Conservation (phyloP, 768 basidiomycete species). For the Terana coerulea region DNA sequence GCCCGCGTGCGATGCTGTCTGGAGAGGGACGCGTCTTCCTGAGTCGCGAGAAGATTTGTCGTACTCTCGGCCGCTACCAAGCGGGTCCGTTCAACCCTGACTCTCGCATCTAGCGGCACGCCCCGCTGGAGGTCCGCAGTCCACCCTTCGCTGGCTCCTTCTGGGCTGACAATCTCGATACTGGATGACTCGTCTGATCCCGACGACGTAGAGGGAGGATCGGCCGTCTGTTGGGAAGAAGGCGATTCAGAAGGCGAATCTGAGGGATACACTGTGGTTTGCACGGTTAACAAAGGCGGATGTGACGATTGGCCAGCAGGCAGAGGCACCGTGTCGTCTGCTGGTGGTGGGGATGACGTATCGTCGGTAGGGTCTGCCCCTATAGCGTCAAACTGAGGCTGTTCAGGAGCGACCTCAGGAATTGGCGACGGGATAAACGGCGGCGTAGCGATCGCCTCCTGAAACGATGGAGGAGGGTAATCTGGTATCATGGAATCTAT, state of each 20-base stretch:
- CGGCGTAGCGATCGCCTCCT: conserved; percentile 48
- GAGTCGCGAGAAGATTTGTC: background rate
- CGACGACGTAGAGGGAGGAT: conserved; percentile 21
- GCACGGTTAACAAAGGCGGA: background rate
- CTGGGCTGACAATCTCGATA: conserved; percentile 51
- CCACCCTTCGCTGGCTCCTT: conserved; percentile 33
- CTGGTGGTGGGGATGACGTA: conserved; percentile 1
- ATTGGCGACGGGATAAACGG: conserved; percentile 10
- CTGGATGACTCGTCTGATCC: conserved; percentile 45
- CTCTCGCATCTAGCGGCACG: conserved; percentile 38
- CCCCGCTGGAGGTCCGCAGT: conserved; percentile 42
- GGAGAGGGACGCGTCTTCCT: background rate
- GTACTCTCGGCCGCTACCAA: conserved; percentile 5
- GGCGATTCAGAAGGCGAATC: conserved; percentile 6
- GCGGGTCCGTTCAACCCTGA: conserved; percentile 24
- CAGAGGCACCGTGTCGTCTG: background rate
- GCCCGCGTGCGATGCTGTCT: background rate
- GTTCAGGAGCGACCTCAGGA: conserved; percentile 2
- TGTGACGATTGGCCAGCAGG: background rate
- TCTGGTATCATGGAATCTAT: conserved; percentile 39
- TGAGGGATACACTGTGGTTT: background rate
- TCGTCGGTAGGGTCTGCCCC: background rate
- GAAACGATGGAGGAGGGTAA: conserved; percentile 74
- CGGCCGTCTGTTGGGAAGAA: conserved; percentile 3
- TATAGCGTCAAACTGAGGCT: background rate